Evolutionary conservation across 306 rosid genomes (phyloP), one percentile per base, ranked within the genome.

Genomic region (Malus sylvestris): DNA sequence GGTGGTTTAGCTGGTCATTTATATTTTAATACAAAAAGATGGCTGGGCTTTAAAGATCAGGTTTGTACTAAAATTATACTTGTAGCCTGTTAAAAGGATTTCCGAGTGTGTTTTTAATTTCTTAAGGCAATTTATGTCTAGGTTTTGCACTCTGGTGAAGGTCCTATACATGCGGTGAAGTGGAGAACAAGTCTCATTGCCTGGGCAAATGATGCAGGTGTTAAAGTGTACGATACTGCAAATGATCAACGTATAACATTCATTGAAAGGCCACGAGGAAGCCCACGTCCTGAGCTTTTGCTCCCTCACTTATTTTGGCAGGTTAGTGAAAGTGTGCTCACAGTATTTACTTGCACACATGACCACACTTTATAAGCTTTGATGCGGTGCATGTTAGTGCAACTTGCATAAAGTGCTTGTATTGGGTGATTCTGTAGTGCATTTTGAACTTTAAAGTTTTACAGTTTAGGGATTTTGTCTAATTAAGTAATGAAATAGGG

Each of bases 91-190:
- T 45, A 20, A 51, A 61, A 62, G 70, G 10, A 68, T 72, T 65
- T 61, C 11, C 25, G 1, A 20, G 60, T 72, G 18, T 70, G 44
- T 69, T 71, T 65, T 81, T 85, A 66, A 57, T 69, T 80, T 76
- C 69, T 44, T 62, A 68, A 71, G 74, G 80, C 75, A 42, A 67
- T 44, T 2, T 65, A 35, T 80, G 42, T 78, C 33, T 44, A 95
- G 99, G 99, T 92, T 76, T 92, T 95, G 93, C 99, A 95, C 85
- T 87, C 97, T 74, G 98, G 98, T 73, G 99, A 95, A 86, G 99
- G 99, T 77, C 92, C 99, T 80, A 92, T 95, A 82, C 99, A 95
- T 88, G 87, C 89, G 68, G 93, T 95, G 78, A 95, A 93, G 81
- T 92, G 99, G 99, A 91, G 97, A 87, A 74, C 93, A 60, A 92